phyloP scores from a whole-genome alignment of 192 early-diverging fungal species.

The Mortierella hygrophila region DNA sequence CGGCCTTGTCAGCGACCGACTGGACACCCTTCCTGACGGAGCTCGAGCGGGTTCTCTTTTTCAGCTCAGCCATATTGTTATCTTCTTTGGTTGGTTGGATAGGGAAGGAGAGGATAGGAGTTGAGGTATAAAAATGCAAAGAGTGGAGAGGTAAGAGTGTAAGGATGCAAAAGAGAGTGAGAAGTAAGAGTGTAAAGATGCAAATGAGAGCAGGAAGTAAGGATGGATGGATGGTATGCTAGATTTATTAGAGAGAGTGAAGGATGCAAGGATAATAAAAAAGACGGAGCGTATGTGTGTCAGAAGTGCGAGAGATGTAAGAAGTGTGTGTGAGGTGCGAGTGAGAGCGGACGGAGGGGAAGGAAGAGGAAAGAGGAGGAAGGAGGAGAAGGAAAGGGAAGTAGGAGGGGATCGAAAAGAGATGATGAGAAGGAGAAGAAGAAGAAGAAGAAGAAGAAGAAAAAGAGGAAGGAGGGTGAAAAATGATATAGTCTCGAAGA shows the following conservation, averaged over 20 bases:
- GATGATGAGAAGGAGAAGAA: neutral
- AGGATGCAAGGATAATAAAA: neutral
- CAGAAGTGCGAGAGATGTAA: neutral
- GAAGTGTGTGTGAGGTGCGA: neutral
- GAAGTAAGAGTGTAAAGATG: neutral
- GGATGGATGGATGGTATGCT: neutral
- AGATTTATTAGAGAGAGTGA: neutral
- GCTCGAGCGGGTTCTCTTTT: conserved; percentile 48
- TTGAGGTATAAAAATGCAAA: neutral
- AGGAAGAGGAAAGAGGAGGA: neutral
- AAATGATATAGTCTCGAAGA: neutral
- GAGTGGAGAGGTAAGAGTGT: neutral
- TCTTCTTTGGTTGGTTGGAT: neutral
- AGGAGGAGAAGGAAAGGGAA: neutral
- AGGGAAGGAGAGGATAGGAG: neutral
- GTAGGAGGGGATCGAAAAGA: neutral
- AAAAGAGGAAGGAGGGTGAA: neutral
- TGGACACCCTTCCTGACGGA: conserved; percentile 46
- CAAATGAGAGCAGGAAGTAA: neutral
- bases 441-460: neutral
- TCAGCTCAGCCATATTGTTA: conserved; percentile 43
- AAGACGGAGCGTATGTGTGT: neutral
- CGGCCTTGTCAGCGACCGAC: conserved; percentile 50
- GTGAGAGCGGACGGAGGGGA: conserved; percentile 1
- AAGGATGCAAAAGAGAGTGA: neutral